Percentiles rank a stretch among this genome's conserved stretches.
Conservation (phyloP, 768 basidiomycete species). For the Astraeus odoratus region DNA sequence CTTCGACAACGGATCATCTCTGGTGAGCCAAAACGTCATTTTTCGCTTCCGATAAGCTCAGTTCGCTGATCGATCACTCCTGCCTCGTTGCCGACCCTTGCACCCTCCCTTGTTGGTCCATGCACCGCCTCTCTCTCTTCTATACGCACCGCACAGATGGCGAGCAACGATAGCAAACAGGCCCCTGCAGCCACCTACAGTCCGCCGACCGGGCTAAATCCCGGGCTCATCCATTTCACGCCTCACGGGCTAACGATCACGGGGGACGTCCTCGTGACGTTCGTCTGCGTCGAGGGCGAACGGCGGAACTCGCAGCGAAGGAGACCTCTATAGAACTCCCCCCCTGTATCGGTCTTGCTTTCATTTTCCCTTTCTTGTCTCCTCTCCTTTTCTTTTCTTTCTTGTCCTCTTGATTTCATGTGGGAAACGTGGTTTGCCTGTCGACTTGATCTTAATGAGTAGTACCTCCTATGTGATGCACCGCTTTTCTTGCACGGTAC, state of each 20-base stretch:
- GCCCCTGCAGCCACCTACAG: constrained; percentile 25
- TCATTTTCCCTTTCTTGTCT: background rate
- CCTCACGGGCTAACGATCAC: constrained; percentile 27
- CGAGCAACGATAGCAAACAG: constrained; percentile 28
- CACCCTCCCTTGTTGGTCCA: background rate
- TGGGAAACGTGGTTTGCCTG: background rate
- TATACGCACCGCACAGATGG: constrained; percentile 14
- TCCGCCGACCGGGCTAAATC: constrained; percentile 20
- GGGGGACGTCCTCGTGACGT: constrained; percentile 26
- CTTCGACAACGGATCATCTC: constrained; percentile 25
- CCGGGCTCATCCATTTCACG: constrained; percentile 26
- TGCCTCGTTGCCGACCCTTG: background rate
- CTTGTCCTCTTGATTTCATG: background rate
- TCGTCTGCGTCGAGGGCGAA: constrained; percentile 28
- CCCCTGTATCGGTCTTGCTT: background rate
- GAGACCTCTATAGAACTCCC: constrained; percentile 4
- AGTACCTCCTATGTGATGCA: background rate
- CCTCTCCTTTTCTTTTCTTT: background rate
- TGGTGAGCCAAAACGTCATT: constrained; percentile 15
- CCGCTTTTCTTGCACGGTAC: background rate
- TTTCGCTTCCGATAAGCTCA: background rate
- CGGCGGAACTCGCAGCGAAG: constrained; percentile 23
- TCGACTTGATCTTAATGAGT: background rate
- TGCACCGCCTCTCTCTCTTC: background rate
- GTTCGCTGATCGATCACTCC: background rate